Conservation (phyloP, 1,284 basidiomycete genomes). For the Gymnopus androsaceus region DNA sequence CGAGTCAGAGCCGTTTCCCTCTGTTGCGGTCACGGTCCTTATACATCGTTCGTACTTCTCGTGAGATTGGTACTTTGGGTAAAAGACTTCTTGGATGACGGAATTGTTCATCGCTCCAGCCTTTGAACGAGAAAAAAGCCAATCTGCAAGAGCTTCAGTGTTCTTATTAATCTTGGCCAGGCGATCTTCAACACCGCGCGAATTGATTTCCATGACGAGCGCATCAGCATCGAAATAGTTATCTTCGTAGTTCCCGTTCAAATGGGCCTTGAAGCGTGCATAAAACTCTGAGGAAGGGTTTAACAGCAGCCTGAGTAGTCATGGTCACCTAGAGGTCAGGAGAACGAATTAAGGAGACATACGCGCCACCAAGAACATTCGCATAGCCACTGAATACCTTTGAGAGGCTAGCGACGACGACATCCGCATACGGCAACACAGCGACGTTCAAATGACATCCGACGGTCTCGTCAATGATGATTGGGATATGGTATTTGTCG, state of each 20-base stretch:
- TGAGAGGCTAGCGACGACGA: conserved; percentile 64
- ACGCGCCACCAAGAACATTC: conserved; percentile 73
- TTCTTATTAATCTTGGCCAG: conserved; percentile 59
- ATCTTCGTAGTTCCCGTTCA: conserved; percentile 55
- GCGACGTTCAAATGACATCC: conserved; percentile 72
- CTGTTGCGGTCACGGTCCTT: conserved; percentile 32
- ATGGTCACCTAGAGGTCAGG: background rate
- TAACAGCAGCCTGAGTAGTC: conserved; percentile 46
- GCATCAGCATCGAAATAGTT: conserved; percentile 63
- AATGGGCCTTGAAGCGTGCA: conserved; percentile 37
- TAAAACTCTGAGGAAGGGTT: conserved; percentile 54
- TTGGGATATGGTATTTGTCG: conserved; percentile 56
- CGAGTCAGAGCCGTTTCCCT: conserved; percentile 22
- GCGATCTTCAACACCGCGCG: conserved; percentile 58
- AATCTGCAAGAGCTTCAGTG: conserved; percentile 53
- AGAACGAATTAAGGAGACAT: conserved; percentile 19
- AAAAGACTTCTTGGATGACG: conserved; percentile 56
- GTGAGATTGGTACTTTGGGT: conserved; percentile 56
- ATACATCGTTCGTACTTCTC: conserved; percentile 43
- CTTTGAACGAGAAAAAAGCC: conserved; percentile 43
- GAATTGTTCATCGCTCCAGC: conserved; percentile 13
- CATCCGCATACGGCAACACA: conserved; percentile 60
- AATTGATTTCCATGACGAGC: conserved; percentile 70
- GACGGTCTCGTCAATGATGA: conserved; percentile 70
- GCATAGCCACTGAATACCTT: conserved; percentile 69